Evolutionary conservation across 2,329 filamentous ascomycete genomes (phyloP), one percentile per base, ranked within the genome.

Genomic region (Calonectria henricotiae): DNA sequence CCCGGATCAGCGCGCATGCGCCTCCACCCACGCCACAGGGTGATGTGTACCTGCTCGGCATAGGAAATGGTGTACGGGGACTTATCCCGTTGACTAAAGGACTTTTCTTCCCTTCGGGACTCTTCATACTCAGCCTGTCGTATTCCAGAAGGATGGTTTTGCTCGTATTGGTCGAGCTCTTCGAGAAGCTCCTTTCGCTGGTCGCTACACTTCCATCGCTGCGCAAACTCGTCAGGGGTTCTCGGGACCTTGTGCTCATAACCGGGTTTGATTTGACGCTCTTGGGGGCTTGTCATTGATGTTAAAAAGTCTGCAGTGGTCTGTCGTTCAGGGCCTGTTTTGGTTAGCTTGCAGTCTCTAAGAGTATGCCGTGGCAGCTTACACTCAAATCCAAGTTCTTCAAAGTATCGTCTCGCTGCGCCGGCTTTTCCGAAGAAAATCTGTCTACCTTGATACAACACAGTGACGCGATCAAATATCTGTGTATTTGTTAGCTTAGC

Each of bases 361-460:
- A 11, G 1, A 1, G 3, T 25, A 3, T 17, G 4, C 5, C 5
- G 0, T 23, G 15, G 12, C 17, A 1, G 30, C 75, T 46, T 69
- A 74, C 77, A 78, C 25, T 76, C 68, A 17, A 78, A 79, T 5
- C 77, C 77, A 0, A 79, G 46, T 0, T 86, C 81, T 69, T 89
- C 83, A 76, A 93, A 93, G 78, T 91, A 93, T 4, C 82, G 76
- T 72, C 87, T 90, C 0, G 91, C 91, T 2, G 88, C 83, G 3
- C 83, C 81, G 0, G 86, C 86, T 4, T 82, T 84, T 2, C 92
- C 92, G 73, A 91, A 93, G 81, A 88, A 93, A 65, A 92, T 90
- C 74, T 92, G 91, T 64, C 89, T 87, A 1, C 91, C 92, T 70
- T 92, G 89, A 75, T 93, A 91, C 1, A 93, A 83, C 0, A 94